Percentiles rank a stretch among this genome's conserved stretches.
These are phyloP conservation scores for Podospora pseudopauciseta DNA, from an alignment of 495 filamentous ascomycete genomes.

Conservation along the genomic window DNA sequence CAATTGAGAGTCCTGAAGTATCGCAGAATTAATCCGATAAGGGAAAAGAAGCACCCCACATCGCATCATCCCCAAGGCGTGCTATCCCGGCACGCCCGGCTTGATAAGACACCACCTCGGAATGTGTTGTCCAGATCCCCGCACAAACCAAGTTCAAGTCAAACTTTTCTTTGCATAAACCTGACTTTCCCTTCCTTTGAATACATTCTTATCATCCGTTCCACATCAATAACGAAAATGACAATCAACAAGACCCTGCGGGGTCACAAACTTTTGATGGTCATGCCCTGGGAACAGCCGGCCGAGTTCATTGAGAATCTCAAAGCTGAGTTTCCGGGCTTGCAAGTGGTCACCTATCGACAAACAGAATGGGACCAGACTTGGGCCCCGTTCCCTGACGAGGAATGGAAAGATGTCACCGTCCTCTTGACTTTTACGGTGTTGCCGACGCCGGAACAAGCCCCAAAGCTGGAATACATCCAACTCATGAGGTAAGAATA, in stretches of 20 bases:
- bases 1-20: background rate
- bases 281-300: slow-evolving; percentile 45
- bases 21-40: background rate
- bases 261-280: slow-evolving; percentile 45
- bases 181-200: no score
- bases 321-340: slow-evolving; percentile 47
- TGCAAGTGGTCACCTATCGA: slow-evolving; percentile 39
- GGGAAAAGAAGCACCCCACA: background rate
- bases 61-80: background rate
- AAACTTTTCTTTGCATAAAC: no score
- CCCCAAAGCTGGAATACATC: slow-evolving; percentile 62
- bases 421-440: slow-evolving; percentile 58
- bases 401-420: slow-evolving; percentile 58
- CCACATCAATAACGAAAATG: background rate
- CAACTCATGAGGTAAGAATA: slow-evolving; percentile 54
- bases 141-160: background rate
- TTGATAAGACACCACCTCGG: background rate
- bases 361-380: slow-evolving; percentile 13
- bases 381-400: slow-evolving; percentile 21
- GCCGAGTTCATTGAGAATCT: slow-evolving; percentile 41
- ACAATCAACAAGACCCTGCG: slow-evolving; percentile 38
- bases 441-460: slow-evolving; percentile 45
- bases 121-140: background rate
- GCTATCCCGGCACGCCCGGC: background rate
- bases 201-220: no score